Percentiles rank a stretch among this genome's conserved stretches.
phyloP scores from a whole-genome alignment of 257 asterid species.

The Solanum acaule region DNA sequence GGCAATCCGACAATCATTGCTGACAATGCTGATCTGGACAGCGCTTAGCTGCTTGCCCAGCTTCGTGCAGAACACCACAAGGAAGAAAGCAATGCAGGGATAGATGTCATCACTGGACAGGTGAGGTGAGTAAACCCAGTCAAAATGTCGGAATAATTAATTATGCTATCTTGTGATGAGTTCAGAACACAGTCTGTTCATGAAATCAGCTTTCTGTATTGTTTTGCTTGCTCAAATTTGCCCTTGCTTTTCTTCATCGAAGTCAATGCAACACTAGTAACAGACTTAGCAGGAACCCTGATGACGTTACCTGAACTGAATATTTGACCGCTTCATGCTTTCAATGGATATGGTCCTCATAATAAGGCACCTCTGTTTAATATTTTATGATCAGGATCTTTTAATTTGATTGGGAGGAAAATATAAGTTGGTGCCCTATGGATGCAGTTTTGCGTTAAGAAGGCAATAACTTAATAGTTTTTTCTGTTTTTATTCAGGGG shows the following conservation, averaged over 20 bases:
- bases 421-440: not conserved
- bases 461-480: not conserved
- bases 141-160: not conserved
- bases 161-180: not conserved
- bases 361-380: not conserved
- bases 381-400: not conserved
- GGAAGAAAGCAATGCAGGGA: constrained; percentile 68
- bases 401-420: not conserved
- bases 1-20: constrained; percentile 87
- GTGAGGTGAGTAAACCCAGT: constrained; percentile 52
- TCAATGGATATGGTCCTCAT: not conserved
- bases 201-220: not conserved
- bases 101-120: constrained; percentile 79
- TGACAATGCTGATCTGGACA: constrained; percentile 87
- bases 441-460: not conserved
- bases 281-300: not conserved
- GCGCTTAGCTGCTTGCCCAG: constrained; percentile 79
- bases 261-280: not conserved
- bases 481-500: not conserved
- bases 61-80: constrained; percentile 92
- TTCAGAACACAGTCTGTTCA: not conserved
- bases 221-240: not conserved
- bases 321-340: not conserved
- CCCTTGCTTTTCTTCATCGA: not conserved
- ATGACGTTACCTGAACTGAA: not conserved